phyloP scores from a whole-genome alignment of 805 yeast species.

The Starmerella davenportii region DNA sequence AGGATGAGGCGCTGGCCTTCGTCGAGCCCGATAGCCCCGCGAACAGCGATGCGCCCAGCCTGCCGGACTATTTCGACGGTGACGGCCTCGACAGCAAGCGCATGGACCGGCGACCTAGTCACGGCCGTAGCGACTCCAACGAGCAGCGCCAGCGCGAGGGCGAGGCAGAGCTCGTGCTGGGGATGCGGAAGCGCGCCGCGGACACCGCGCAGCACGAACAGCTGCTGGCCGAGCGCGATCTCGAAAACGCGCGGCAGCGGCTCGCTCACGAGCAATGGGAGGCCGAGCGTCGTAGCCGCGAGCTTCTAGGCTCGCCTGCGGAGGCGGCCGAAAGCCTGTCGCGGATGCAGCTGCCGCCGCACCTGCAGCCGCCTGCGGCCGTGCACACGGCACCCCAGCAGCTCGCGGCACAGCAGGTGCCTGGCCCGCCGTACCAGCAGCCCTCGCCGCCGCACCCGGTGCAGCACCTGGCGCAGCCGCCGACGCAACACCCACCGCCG shows the following conservation, averaged over 20 bases:
- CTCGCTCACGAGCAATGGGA: not conserved
- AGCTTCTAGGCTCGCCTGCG: not conserved
- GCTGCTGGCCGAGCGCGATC: not conserved
- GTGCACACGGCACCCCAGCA: conserved; percentile 1
- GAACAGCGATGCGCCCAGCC: too few species aligned
- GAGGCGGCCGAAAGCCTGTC: too few species aligned
- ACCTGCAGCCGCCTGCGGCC: conserved; percentile 2
- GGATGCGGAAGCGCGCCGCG: not conserved
- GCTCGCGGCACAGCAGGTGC: conserved; percentile 5
- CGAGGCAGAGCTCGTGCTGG: not conserved
- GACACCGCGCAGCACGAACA: not conserved
- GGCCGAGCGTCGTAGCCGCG: not conserved
- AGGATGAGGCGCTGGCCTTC: not conserved
- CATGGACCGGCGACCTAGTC: too few species aligned
- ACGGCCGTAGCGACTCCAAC: too few species aligned
- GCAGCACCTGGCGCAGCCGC: conserved; percentile 1
- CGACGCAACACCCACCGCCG: not conserved
- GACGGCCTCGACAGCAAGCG: too few species aligned
- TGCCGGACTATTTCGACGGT: too few species aligned
- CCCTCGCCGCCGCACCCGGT: conserved; percentile 1
- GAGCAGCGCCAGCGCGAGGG: not conserved
- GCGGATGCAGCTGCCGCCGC: conserved; percentile 2
- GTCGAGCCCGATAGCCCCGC: too few species aligned
- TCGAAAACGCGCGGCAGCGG: not conserved
- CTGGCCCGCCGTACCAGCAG: conserved; percentile 7